phyloP scores from a whole-genome alignment of 1,284 basidiomycete genomes.

The Cerrena zonata region DNA sequence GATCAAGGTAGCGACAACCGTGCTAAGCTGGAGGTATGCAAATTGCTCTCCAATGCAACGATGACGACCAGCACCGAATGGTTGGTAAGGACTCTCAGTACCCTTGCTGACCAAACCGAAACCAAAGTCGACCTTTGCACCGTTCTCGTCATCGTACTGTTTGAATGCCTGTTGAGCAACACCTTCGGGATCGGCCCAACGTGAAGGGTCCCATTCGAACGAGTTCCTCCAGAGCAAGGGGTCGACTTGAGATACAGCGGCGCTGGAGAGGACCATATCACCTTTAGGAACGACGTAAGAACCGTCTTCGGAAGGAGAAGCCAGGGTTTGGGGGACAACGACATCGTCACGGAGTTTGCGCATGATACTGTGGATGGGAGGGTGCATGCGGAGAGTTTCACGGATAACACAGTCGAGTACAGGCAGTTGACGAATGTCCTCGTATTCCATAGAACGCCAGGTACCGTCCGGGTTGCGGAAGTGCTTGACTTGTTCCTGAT shows the following conservation, averaged over 20 bases:
- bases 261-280: conserved; percentile 86
- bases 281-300: conserved; percentile 88
- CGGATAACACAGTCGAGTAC: conserved; percentile 86
- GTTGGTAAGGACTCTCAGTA: conserved; percentile 86
- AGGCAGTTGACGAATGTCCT: conserved; percentile 80
- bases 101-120: conserved; percentile 92
- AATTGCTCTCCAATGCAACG: conserved; percentile 96
- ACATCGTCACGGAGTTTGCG: conserved; percentile 85
- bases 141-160: conserved; percentile 65
- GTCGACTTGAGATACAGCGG: conserved; percentile 86
- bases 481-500: conserved; percentile 82
- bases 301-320: conserved; percentile 68
- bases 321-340: conserved; percentile 75
- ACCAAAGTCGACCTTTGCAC: conserved; percentile 92
- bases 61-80: conserved; percentile 94
- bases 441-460: conserved; percentile 79
- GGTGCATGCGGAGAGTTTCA: conserved; percentile 88
- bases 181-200: conserved; percentile 82
- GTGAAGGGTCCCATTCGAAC: conserved; percentile 68
- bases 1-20: conserved; percentile 76
- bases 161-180: conserved; percentile 73
- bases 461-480: conserved; percentile 79
- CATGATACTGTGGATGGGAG: conserved; percentile 89
- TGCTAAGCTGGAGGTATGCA: conserved; percentile 90
- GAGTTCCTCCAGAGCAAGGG: conserved; percentile 78